Evolutionary conservation across 129 eudicot species (phyloP).

Genomic region (Glebionis coronaria): DNA sequence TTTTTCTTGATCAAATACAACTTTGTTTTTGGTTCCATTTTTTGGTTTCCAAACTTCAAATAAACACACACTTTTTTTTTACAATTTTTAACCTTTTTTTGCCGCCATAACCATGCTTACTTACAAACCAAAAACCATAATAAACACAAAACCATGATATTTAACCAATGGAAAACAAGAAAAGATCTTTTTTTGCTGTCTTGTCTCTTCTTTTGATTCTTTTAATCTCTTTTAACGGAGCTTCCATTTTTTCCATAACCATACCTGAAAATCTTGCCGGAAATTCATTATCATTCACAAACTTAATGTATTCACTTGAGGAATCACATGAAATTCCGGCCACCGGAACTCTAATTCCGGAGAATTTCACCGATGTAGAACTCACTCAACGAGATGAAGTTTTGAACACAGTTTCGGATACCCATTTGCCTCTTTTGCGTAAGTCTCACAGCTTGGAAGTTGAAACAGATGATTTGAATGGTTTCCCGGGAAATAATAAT

Average conservation of each 20-base stretch:
- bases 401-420: slow-evolving; percentile 23
- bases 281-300: slow-evolving; percentile 46
- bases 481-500: slow-evolving; percentile 14
- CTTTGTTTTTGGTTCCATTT: slow-evolving; percentile 23
- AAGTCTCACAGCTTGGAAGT: slow-evolving; percentile 39
- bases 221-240: slow-evolving; percentile 55
- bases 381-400: slow-evolving; percentile 22
- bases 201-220: slow-evolving; percentile 43
- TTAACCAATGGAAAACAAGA: slow-evolving; percentile 32
- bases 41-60: slow-evolving; percentile 15
- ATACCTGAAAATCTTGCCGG: slow-evolving; percentile 52
- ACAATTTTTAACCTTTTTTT: slow-evolving; percentile 13
- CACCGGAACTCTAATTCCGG: slow-evolving; percentile 35
- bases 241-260: slow-evolving; percentile 42
- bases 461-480: slow-evolving; percentile 15
- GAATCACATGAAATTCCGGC: slow-evolving; percentile 17
- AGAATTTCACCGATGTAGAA: slow-evolving; percentile 29
- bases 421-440: slow-evolving; percentile 47
- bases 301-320: slow-evolving; percentile 36
- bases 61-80: slow-evolving; percentile 17
- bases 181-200: slow-evolving; percentile 51
- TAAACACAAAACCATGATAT: slow-evolving; percentile 32
- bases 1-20: slow-evolving; percentile 21
- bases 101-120: slow-evolving; percentile 34
- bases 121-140: slow-evolving; percentile 11